Evolutionary conservation across 2,329 filamentous ascomycete genomes (phyloP), one percentile per base, ranked within the genome.

Genomic region (Ceratocystis eucalypticola): DNA sequence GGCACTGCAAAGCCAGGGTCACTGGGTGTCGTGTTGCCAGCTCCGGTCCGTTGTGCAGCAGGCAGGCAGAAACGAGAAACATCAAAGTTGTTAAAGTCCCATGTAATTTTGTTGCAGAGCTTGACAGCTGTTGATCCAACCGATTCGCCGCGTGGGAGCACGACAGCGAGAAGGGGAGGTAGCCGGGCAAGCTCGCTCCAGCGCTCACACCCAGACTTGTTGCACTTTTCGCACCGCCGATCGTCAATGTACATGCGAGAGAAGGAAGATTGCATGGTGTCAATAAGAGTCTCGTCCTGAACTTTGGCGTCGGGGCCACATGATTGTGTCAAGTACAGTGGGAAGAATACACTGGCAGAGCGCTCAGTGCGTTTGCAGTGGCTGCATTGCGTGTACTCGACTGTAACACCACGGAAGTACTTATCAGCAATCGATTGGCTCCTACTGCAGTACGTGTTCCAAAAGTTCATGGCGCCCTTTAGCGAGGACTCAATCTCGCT

Each of bases 361-460:
- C 75, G 72, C 25, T 77, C 80, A 59, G 72, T 76, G 70, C 76
- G 76, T 45, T 74, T 77, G 17, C 78, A 77, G 48, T 82, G 84
- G 15, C 80, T 78, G 61, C 84, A 82, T 33, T 73, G 70, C 0
- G 84, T 83, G 68, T 91, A 92, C 67, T 87, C 83, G 1, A 90
- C 84, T 61, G 84, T 86, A 71, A 93, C 82, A 2, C 88, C 88
- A 3, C 88, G 88, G 78, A 93, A 96, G 70, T 93, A 84, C 53
- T 84, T 84, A 68, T 89, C 88, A 67, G 96, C 82, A 67, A 90
- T 85, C n/a, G 88, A 92, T 69, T 82, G 79, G 72, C 91, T 89
- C 61, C 82, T 81, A 69, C 86, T 82, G 46, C 81, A 81, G 73
- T 91, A 89, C 17, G 84, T 80, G 22, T 79, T 76, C 91, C 91